phyloP scores from a whole-genome alignment of 495 filamentous ascomycete genomes.

The Annulohypoxylon moriforme region DNA sequence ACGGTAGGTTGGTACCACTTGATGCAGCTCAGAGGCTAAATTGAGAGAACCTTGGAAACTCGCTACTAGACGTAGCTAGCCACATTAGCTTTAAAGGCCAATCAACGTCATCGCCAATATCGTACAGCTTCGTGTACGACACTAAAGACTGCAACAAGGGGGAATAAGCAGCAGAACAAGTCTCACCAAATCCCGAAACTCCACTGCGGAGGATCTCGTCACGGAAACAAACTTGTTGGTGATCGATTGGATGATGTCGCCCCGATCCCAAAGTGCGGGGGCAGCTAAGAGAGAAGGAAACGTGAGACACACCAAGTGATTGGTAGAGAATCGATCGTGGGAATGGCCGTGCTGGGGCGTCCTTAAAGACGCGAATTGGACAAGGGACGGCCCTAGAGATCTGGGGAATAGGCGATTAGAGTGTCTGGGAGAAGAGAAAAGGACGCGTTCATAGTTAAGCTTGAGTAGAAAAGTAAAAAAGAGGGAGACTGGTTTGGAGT shows the following conservation, averaged over 20 bases:
- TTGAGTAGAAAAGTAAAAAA: neutral
- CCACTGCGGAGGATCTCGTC: constrained; percentile 35
- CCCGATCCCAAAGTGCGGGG: constrained; percentile 24
- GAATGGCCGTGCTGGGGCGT: neutral
- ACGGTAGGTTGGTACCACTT: constrained; percentile 14
- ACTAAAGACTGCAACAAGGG: constrained; percentile 2
- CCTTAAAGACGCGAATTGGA: constrained; percentile 9
- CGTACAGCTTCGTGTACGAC: constrained; percentile 18
- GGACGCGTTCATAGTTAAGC: constrained; percentile 18
- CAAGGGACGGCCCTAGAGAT: constrained; percentile 2
- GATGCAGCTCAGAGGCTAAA: constrained; percentile 39
- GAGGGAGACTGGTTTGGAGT: constrained; percentile 5
- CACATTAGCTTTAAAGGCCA: constrained; percentile 33
- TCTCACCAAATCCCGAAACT: constrained; percentile 28
- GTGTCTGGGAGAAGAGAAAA: neutral
- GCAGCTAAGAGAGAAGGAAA: constrained; percentile 15
- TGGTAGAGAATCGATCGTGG: constrained; percentile 23
- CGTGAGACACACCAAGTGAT: constrained; percentile 28
- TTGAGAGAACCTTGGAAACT: constrained; percentile 4
- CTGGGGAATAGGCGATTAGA: constrained; percentile 12
- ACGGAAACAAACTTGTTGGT: constrained; percentile 18
- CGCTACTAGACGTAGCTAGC: constrained; percentile 2
- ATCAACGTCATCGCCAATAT: constrained; percentile 21
- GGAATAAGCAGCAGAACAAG: constrained; percentile 7
- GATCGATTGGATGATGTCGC: constrained; percentile 28